A percentile compares a stretch with the other conserved stretches of the same genome.
Evolutionary conservation across 139 green algal genomes (phyloP).

Genomic region (Haematococcus lacustris): DNA sequence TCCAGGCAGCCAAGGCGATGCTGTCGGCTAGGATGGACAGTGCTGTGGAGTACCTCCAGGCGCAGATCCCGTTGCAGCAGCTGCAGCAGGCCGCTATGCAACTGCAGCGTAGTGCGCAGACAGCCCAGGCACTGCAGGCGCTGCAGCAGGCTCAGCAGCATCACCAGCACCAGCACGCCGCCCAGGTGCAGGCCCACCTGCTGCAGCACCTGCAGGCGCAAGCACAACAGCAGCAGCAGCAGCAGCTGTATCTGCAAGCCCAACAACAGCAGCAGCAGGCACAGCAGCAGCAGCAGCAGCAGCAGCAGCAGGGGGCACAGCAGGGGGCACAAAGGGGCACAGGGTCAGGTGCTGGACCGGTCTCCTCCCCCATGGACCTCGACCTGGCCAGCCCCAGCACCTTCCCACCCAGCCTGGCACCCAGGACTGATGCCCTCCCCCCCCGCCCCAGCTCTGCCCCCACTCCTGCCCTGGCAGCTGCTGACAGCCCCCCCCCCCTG

Average conservation of each 20-base stretch:
- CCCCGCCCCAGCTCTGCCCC: neutral
- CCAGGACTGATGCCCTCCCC: neutral
- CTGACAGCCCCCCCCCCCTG: too few species aligned
- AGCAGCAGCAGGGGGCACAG: too few species aligned
- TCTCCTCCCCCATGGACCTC: neutral
- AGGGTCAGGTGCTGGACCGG: neutral
- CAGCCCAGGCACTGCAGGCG: neutral
- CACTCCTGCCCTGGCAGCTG: too few species aligned
- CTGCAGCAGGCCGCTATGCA: conserved; percentile 37
- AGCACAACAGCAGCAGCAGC: too few species aligned
- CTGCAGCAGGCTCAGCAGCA: neutral
- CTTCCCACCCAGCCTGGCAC: neutral
- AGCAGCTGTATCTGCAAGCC: conserved; percentile 1
- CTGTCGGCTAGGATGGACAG: conserved; percentile 56
- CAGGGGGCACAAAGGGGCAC: neutral
- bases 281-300: conserved; percentile 14
- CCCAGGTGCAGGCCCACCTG: conserved; percentile 1
- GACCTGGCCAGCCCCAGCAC: neutral
- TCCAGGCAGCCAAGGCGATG: conserved; percentile 48
- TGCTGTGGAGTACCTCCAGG: conserved; percentile 58
- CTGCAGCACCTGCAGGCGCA: too few species aligned
- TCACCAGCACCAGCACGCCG: neutral
- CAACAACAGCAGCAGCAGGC: too few species aligned
- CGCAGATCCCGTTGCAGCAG: conserved; percentile 33
- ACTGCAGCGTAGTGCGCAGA: conserved; percentile 23